A percentile compares a stretch with the other conserved stretches of the same genome.
Evolutionary conservation across 805 yeast genomes (phyloP).

Genomic region (Zygotorulaspora sp.): DNA sequence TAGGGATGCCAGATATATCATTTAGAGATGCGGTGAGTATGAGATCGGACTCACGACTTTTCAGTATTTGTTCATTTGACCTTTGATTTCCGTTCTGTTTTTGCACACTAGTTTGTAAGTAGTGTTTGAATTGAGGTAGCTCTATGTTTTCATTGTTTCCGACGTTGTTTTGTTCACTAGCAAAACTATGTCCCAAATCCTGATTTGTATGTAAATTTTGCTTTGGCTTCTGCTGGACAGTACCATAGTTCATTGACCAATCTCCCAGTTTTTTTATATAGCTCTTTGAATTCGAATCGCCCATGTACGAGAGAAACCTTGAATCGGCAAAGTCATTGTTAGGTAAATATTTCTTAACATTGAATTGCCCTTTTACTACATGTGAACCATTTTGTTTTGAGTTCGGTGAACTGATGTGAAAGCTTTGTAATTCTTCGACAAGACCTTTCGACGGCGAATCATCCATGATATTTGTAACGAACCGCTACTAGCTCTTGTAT

Average conservation of each 20-base stretch:
- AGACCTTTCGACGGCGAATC: conserved; percentile 17
- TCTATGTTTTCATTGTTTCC: conserved; percentile 11
- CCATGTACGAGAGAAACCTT: conserved; percentile 13
- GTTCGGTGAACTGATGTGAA: conserved; percentile 26
- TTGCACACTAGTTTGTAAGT: conserved; percentile 10
- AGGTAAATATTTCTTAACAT: conserved; percentile 16
- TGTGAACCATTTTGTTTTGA: background rate
- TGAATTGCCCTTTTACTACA: conserved; percentile 2
- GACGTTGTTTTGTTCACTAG: background rate
- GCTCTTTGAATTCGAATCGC: conserved; percentile 14
- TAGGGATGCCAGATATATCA: conserved; percentile 29
- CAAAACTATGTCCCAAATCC: background rate
- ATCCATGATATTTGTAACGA: conserved; percentile 5
- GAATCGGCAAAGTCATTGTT: conserved; percentile 22
- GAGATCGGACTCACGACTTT: conserved; percentile 19
- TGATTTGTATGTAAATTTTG: background rate
- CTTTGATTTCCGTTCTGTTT: background rate
- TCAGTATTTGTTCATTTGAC: background rate
- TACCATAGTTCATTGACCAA: conserved; percentile 27
- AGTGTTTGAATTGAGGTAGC: conserved; percentile 29
- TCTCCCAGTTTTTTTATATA: conserved; percentile 20
- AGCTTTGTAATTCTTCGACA: conserved; percentile 22
- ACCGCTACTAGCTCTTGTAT: background rate
- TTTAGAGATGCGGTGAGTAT: conserved; percentile 28
- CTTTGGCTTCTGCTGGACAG: conserved; percentile 21